Conservation (phyloP, 1,139 yeast species). For the Geotrichum reessii region DNA sequence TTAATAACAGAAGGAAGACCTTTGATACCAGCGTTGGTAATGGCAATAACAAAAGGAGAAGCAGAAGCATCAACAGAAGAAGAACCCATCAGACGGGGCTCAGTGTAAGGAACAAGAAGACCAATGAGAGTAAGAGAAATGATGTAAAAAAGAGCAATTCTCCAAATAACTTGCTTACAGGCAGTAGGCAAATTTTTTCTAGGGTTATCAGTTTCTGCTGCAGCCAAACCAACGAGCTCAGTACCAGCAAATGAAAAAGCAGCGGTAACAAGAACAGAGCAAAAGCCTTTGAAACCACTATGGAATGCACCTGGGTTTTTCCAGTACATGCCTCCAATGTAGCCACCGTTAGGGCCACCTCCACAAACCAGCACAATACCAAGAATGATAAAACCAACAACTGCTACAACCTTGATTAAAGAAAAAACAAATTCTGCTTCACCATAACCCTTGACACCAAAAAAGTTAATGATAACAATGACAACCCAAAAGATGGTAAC, state of each 20-base stretch:
- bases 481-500: constrained; percentile 57
- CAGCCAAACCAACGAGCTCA: constrained; percentile 74
- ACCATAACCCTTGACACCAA: constrained; percentile 70
- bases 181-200: constrained; percentile 59
- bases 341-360: constrained; percentile 55
- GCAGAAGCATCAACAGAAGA: constrained; percentile 50
- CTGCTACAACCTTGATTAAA: constrained; percentile 53
- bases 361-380: constrained; percentile 57
- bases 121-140: constrained; percentile 57
- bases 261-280: constrained; percentile 72
- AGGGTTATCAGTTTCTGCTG: constrained; percentile 76
- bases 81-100: constrained; percentile 44
- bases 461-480: constrained; percentile 52
- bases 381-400: constrained; percentile 56
- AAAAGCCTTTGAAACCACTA: constrained; percentile 69
- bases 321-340: constrained; percentile 62
- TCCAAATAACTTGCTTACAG: constrained; percentile 64
- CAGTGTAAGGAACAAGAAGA: constrained; percentile 58
- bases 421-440: constrained; percentile 66
- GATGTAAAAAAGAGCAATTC: constrained; percentile 62
- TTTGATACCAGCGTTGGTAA: constrained; percentile 50
- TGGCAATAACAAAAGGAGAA: constrained; percentile 72
- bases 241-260: constrained; percentile 84
- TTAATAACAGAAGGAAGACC: constrained; percentile 68
- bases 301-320: constrained; percentile 58